Evolutionary conservation across 208 protist genomes (phyloP).

Genomic region (Crithidia brevicula): DNA sequence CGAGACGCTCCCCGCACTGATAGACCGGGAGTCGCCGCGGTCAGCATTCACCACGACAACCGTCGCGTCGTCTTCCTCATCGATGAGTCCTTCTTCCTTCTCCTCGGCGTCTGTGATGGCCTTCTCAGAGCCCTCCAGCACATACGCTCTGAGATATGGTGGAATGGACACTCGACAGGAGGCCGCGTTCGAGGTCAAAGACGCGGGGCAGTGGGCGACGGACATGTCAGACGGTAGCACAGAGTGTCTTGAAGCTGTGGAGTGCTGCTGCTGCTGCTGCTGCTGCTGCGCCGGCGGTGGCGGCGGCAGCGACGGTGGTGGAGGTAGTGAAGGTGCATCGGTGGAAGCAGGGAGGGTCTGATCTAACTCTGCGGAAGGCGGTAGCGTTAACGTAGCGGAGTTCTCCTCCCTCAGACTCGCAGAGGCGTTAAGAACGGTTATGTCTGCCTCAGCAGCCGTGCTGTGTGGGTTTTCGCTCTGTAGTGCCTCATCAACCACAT

Average conservation of each 20-base stretch:
- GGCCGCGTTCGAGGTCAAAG: neutral
- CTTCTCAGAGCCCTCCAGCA: constrained; percentile 10
- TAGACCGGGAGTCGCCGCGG: constrained; percentile 6
- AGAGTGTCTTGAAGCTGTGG: too few relatives aligned
- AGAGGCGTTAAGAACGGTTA: neutral
- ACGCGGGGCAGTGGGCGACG: neutral
- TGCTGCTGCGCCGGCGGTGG: too few relatives aligned
- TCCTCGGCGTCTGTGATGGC: neutral
- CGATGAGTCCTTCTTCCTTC: neutral
- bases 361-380: neutral
- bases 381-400: neutral
- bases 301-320: too few relatives aligned
- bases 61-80: constrained; percentile 9
- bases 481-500: too few relatives aligned
- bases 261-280: constrained; percentile 1
- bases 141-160: constrained; percentile 21
- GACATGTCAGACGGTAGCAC: neutral
- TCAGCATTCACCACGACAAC: constrained; percentile 2
- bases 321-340: neutral
- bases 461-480: too few relatives aligned
- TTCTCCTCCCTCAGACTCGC: neutral
- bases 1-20: constrained; percentile 16
- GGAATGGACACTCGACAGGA: constrained; percentile 23
- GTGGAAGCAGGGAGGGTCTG: constrained; percentile 3
- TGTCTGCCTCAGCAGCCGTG: neutral